Evolutionary conservation across 441 rosid species (phyloP).

Genomic region (Eruca vesicaria): DNA sequence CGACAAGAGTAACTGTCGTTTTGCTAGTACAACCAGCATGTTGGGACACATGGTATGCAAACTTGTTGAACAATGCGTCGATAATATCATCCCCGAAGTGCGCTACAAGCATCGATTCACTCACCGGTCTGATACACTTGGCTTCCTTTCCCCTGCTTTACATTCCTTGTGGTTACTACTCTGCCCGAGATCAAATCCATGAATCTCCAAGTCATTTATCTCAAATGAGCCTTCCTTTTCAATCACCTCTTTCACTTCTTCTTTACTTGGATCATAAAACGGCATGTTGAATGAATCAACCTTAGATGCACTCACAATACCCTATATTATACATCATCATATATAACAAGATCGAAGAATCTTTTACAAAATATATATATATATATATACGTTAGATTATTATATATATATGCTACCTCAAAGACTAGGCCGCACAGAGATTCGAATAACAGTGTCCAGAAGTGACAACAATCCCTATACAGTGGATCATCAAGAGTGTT

Average conservation of each 20-base stretch:
- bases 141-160: neutral
- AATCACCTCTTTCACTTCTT: neutral
- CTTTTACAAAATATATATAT: too few relatives aligned
- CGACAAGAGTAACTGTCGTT: neutral
- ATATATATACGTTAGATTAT: too few relatives aligned
- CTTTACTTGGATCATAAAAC: conserved; percentile 14
- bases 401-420: too few relatives aligned
- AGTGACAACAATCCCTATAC: conserved; percentile 7
- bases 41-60: neutral
- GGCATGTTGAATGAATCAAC: conserved; percentile 16
- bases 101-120: neutral
- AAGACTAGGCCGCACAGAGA: conserved; percentile 18
- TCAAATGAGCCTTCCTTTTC: neutral
- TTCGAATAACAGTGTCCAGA: conserved; percentile 14
- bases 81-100: neutral
- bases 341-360: too few relatives aligned
- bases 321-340: conserved; percentile 3
- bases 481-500: conserved; percentile 19
- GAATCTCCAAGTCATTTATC: neutral
- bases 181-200: neutral
- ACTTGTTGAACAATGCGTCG: neutral
- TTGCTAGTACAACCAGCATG: neutral
- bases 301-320: conserved; percentile 16
- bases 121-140: neutral
- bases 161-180: neutral